Conservation (phyloP, 768 basidiomycete species). For the Tulasnella sp. region DNA sequence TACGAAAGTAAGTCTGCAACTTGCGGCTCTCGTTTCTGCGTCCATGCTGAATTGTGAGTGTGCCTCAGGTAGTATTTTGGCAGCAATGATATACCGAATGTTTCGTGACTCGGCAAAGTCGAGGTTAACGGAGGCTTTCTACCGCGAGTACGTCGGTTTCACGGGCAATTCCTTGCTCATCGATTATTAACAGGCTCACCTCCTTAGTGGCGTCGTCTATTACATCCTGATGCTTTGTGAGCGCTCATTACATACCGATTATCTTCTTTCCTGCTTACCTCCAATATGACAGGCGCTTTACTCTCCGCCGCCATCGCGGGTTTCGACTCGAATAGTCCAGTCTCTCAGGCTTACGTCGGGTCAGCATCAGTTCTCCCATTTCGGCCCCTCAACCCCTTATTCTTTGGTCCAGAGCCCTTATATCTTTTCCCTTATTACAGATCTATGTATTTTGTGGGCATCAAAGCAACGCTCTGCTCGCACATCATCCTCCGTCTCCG, state of each 20-base stretch:
- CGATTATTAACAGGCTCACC: background rate
- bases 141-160: background rate
- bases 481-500: conserved; percentile 22
- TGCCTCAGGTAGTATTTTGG: background rate
- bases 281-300: background rate
- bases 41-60: background rate
- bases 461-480: conserved; percentile 15
- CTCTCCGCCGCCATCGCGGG: background rate
- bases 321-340: background rate
- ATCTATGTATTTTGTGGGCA: conserved; percentile 2
- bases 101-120: background rate
- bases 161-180: background rate
- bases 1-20: background rate
- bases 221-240: conserved; percentile 1
- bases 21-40: background rate
- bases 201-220: conserved; percentile 1
- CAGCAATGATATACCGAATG: background rate
- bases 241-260: background rate
- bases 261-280: background rate
- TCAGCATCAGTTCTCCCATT: background rate
- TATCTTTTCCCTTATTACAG: background rate
- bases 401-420: background rate
- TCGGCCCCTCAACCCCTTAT: background rate
- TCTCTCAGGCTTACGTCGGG: background rate
- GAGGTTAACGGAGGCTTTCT: background rate